phyloP scores from a whole-genome alignment of 2,329 filamentous ascomycete species.

The Diaporthe amygdali region DNA sequence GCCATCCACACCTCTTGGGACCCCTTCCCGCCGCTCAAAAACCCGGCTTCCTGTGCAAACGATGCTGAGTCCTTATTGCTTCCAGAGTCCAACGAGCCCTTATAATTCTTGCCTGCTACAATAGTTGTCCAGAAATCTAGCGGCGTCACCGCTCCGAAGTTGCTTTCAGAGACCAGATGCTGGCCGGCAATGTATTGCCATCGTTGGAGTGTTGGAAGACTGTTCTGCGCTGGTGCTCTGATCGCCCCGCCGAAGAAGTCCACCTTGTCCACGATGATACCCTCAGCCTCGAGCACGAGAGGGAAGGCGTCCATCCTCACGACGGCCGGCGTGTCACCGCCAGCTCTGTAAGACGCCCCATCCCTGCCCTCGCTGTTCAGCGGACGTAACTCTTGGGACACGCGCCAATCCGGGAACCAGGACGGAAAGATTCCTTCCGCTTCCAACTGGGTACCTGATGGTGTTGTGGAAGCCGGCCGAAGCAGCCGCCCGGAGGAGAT shows the following conservation, averaged over 20 bases:
- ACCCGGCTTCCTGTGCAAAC: background rate
- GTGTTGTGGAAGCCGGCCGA: background rate
- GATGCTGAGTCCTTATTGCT: too few species aligned
- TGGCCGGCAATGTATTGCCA: background rate
- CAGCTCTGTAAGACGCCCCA: background rate
- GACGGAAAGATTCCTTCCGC: background rate
- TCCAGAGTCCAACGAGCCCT: background rate
- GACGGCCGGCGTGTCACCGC: background rate
- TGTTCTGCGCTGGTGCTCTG: background rate
- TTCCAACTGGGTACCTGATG: too few species aligned
- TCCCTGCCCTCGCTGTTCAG: background rate
- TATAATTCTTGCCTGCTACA: background rate
- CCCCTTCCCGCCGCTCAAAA: background rate
- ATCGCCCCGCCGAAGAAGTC: background rate
- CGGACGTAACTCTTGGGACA: background rate
- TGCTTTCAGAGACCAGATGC: background rate
- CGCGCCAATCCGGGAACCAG: background rate
- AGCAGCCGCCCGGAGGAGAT: background rate
- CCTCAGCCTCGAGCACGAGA: background rate
- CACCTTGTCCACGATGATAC: background rate
- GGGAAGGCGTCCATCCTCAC: background rate
- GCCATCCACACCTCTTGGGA: background rate
- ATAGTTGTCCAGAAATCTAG: background rate
- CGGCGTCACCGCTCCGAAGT: background rate
- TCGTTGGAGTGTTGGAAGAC: background rate